Percentiles rank a stretch among this genome's conserved stretches.
These are phyloP conservation scores for Naganishia vishniacii DNA, from an alignment of 768 basidiomycete species.

Conservation along the genomic window DNA sequence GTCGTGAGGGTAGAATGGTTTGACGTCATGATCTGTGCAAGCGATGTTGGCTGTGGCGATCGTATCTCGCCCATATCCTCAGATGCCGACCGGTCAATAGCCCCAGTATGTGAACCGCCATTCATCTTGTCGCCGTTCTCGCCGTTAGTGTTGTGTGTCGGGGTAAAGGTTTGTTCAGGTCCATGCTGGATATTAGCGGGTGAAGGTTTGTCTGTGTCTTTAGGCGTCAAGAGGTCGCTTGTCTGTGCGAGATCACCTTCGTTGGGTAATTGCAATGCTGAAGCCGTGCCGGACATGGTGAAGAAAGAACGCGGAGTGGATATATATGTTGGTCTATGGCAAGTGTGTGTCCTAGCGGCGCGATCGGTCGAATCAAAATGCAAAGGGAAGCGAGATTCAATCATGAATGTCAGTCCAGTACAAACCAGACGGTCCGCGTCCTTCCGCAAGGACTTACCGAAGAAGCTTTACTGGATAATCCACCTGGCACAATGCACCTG, in stretches of 20 bases:
- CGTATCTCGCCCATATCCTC: neutral
- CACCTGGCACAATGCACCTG: too few relatives aligned
- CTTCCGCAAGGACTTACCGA: too few relatives aligned
- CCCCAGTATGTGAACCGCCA: neutral
- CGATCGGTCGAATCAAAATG: too few relatives aligned
- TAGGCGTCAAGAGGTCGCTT: neutral
- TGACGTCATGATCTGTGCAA: conserved; percentile 3
- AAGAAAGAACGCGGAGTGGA: neutral
- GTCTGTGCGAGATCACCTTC: conserved; percentile 13
- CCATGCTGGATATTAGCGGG: neutral
- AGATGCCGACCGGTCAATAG: neutral
- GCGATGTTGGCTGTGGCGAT: conserved; percentile 11
- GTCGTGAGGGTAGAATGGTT: neutral
- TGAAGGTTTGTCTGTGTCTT: neutral
- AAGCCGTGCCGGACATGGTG: conserved; percentile 9
- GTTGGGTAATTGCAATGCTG: conserved; percentile 7
- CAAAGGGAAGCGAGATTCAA: too few relatives aligned
- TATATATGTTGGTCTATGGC: too few relatives aligned
- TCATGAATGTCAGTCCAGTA: too few relatives aligned
- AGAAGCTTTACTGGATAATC: too few relatives aligned
- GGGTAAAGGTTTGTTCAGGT: too few relatives aligned
- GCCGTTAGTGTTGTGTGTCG: neutral
- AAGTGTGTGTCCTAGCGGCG: too few relatives aligned
- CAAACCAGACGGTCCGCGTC: too few relatives aligned
- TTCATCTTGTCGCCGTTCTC: conserved; percentile 2